Conservation (phyloP, 179 eudicot genomes). For the Spinacia oleracea region DNA sequence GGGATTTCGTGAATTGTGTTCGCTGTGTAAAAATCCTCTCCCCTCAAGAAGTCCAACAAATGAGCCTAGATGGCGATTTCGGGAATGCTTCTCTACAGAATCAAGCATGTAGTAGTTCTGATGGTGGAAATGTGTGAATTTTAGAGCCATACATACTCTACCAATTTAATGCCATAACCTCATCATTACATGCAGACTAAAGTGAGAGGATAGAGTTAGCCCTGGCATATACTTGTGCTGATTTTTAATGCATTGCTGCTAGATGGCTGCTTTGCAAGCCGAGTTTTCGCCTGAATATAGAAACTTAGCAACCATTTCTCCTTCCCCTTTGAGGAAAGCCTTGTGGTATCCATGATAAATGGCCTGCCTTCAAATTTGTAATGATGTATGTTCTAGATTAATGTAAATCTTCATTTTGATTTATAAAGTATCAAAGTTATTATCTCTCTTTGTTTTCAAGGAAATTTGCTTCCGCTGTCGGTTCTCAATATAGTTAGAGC, state of each 20-base stretch:
- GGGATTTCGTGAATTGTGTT: conserved; percentile 90
- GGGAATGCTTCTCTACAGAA: conserved; percentile 63
- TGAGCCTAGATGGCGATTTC: conserved; percentile 96
- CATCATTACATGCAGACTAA: not conserved
- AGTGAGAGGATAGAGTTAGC: not conserved
- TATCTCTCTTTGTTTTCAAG: no score
- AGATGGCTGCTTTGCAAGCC: conserved; percentile 6
- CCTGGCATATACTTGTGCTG: conserved; percentile 4
- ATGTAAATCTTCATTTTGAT: not conserved
- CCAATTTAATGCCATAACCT: not conserved
- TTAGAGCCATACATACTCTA: conserved; percentile 6
- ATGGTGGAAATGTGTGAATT: conserved; percentile 58
- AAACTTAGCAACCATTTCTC: conserved; percentile 10
- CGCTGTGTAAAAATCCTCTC: conserved; percentile 94
- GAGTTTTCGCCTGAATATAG: not conserved
- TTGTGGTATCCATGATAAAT: not conserved
- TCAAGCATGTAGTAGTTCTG: conserved; percentile 95
- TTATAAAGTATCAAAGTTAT: not conserved
- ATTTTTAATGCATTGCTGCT: conserved; percentile 17
- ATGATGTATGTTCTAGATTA: conserved; percentile 1
- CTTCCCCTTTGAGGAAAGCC: not conserved
- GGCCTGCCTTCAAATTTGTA: conserved; percentile 1
- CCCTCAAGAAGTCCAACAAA: conserved; percentile 94
- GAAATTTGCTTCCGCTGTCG: not conserved
- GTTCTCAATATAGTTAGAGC: no score